These are phyloP conservation scores for Plenodomus tracheiphilus DNA, from an alignment of 2,329 filamentous ascomycete species.

Conservation along the genomic window DNA sequence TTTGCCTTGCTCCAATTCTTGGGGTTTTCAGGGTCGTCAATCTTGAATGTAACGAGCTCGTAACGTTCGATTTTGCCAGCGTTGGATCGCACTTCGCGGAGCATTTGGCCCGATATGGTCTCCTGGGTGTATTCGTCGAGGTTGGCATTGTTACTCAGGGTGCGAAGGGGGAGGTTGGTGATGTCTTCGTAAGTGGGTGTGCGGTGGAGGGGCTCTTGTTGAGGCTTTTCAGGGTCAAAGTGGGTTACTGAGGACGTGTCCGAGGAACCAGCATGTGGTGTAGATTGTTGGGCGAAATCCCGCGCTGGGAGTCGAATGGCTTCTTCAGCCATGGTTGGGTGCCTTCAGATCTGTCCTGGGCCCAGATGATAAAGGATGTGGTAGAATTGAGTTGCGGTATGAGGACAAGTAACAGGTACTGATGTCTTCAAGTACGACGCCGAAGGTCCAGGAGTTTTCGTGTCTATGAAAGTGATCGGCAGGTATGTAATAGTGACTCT, in stretches of 20 bases:
- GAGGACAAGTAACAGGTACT: background rate
- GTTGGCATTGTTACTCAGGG: slow-evolving; percentile 58
- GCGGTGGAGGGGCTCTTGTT: slow-evolving; percentile 18
- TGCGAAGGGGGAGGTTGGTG: slow-evolving; percentile 66
- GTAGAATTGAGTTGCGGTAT: no score
- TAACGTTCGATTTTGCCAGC: slow-evolving; percentile 55
- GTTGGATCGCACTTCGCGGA: slow-evolving; percentile 59
- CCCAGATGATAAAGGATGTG: no score
- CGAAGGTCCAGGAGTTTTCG: no score
- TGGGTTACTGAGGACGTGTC: slow-evolving; percentile 20
- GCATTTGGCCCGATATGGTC: slow-evolving; percentile 64
- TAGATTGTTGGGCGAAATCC: slow-evolving; percentile 14
- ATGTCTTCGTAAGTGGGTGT: slow-evolving; percentile 47
- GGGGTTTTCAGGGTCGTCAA: slow-evolving; percentile 74
- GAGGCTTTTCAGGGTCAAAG: slow-evolving; percentile 13
- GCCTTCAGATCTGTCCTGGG: no score
- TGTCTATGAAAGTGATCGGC: no score
- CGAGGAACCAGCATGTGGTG: slow-evolving; percentile 7
- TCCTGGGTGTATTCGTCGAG: slow-evolving; percentile 70
- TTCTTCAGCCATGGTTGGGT: slow-evolving; percentile 23
- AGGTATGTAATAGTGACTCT: no score
- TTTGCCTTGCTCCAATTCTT: slow-evolving; percentile 81
- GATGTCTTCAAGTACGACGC: no score
- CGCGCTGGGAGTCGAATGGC: slow-evolving; percentile 10
- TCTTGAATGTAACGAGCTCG: slow-evolving; percentile 71